These are phyloP conservation scores for Phialocephala subalpina DNA, from an alignment of 2,329 filamentous ascomycete species.

Conservation along the genomic window DNA sequence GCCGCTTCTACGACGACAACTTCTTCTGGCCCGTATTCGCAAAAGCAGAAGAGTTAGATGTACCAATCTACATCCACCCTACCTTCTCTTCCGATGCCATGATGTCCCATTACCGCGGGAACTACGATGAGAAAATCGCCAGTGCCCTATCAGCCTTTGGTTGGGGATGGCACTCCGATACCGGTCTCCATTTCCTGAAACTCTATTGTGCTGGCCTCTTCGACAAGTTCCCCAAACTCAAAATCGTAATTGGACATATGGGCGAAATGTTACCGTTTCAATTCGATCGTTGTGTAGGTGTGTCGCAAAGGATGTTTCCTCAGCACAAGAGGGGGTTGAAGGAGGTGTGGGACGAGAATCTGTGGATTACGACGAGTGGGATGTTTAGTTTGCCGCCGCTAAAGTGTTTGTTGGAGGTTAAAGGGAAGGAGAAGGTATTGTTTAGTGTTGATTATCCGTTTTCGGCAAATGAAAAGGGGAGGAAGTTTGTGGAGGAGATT, in stretches of 20 bases:
- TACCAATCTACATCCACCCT: constrained; percentile 54
- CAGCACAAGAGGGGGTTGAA: constrained; percentile 47
- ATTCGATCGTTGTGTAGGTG: constrained; percentile 53
- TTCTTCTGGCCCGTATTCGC: constrained; percentile 48
- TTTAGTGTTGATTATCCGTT: constrained; percentile 68
- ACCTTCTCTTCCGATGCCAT: constrained; percentile 45
- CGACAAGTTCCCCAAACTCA: constrained; percentile 60
- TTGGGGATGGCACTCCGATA: constrained; percentile 60
- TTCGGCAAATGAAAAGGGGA: constrained; percentile 55
- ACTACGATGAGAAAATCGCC: constrained; percentile 42
- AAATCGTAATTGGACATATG: constrained; percentile 62
- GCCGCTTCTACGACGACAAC: constrained; percentile 52
- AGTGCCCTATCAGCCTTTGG: constrained; percentile 49
- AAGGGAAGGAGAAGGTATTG: constrained; percentile 57
- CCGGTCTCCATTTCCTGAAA: constrained; percentile 55
- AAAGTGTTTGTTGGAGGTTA: constrained; percentile 53
- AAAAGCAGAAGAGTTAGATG: constrained; percentile 48
- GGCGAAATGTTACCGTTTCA: constrained; percentile 62
- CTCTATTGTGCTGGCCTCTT: constrained; percentile 63
- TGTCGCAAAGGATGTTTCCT: constrained; percentile 42
- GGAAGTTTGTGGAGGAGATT: constrained; percentile 56
- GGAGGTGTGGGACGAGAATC: constrained; percentile 62
- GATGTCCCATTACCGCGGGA: constrained; percentile 41
- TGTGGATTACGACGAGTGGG: constrained; percentile 65
- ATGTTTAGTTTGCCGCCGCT: constrained; percentile 58